Evolutionary conservation across 1,284 basidiomycete species (phyloP).

Genomic region (Amylostereum chailletii): DNA sequence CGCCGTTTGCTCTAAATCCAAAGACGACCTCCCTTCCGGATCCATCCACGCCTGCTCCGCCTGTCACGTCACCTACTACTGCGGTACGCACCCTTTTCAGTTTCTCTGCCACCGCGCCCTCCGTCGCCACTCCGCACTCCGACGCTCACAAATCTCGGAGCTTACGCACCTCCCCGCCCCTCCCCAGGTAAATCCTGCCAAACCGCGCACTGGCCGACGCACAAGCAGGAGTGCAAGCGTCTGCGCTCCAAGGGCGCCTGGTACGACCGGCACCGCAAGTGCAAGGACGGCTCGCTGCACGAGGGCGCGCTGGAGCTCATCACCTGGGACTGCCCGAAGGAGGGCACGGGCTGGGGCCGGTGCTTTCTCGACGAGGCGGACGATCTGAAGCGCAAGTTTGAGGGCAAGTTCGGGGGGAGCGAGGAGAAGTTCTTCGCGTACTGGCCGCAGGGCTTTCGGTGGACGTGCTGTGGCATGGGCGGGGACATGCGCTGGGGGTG

Average conservation of each 20-base stretch:
- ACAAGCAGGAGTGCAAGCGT: neutral
- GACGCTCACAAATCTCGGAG: too few relatives aligned
- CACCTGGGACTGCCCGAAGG: slow-evolving; percentile 18
- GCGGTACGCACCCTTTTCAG: neutral
- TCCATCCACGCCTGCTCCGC: neutral
- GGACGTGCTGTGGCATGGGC: slow-evolving; percentile 26
- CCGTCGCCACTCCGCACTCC: neutral
- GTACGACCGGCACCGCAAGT: slow-evolving; percentile 22
- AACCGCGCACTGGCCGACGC: slow-evolving; percentile 1
- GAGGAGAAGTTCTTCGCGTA: slow-evolving; percentile 20
- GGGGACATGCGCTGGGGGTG: slow-evolving; percentile 24
- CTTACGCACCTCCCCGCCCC: too few relatives aligned
- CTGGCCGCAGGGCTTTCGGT: slow-evolving; percentile 24
- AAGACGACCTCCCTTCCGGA: neutral
- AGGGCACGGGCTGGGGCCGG: slow-evolving; percentile 9
- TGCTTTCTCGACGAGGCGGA: slow-evolving; percentile 17
- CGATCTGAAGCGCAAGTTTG: slow-evolving; percentile 19
- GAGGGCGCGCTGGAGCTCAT: slow-evolving; percentile 27
- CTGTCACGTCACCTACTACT: neutral
- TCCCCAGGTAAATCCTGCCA: slow-evolving; percentile 1
- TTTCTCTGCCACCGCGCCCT: neutral
- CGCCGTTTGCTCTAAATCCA: neutral
- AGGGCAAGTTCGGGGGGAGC: slow-evolving; percentile 19
- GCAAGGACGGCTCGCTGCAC: slow-evolving; percentile 20
- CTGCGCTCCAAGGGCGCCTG: slow-evolving; percentile 9